phyloP scores from a whole-genome alignment of 306 rosid species.

The Urtica urens region DNA sequence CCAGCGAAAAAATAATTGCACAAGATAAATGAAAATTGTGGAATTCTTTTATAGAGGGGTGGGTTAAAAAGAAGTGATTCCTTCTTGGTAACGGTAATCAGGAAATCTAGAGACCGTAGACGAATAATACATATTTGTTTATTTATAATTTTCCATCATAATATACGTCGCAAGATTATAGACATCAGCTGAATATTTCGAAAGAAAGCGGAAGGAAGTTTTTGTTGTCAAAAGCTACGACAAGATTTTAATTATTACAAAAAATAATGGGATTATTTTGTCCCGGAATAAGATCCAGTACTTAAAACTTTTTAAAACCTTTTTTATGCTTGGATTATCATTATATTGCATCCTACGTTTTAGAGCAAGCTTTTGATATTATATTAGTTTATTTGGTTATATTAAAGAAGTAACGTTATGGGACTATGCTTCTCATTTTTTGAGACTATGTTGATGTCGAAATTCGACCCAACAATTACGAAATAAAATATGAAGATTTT shows the following conservation, averaged over 20 bases:
- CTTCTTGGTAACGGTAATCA: background rate
- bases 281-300: background rate
- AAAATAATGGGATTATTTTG: background rate
- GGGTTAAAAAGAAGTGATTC: background rate
- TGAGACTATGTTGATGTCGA: no score
- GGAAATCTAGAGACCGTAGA: background rate
- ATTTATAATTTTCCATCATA: background rate
- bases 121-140: no score
- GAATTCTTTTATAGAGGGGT: slow-evolving; percentile 2
- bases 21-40: background rate
- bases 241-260: background rate
- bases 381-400: no score
- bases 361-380: no score
- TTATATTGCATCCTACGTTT: no score
- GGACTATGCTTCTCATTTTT: no score
- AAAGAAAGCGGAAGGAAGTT: background rate
- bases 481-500: no score
- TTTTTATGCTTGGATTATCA: background rate
- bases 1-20: background rate
- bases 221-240: slow-evolving; percentile 3
- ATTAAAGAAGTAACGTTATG: no score
- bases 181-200: background rate
- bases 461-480: no score
- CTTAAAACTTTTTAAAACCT: background rate
- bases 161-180: background rate